These are phyloP conservation scores for Chimonanthus praecox DNA, from an alignment of 164 flowering plant genomes.

Conservation along the genomic window DNA sequence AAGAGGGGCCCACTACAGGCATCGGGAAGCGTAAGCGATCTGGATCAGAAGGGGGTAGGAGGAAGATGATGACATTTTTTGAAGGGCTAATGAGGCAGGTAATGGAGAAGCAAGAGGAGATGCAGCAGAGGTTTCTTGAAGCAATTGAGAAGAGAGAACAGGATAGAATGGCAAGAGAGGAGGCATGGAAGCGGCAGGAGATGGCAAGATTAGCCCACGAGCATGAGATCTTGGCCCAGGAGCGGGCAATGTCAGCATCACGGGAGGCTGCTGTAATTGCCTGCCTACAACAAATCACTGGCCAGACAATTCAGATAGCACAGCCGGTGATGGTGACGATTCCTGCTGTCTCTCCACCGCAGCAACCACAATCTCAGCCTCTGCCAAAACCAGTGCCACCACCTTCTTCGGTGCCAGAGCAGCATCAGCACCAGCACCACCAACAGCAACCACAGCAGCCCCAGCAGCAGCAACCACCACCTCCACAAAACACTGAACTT, in stretches of 20 bases:
- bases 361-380: slow-evolving; percentile 6
- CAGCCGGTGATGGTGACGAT: slow-evolving; percentile 3
- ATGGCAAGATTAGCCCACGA: slow-evolving; percentile 47
- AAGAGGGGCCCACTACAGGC: slow-evolving; percentile 8
- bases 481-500: slow-evolving; percentile 5
- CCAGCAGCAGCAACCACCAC: slow-evolving; percentile 16
- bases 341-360: slow-evolving; percentile 13
- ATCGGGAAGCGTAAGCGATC: slow-evolving; percentile 36
- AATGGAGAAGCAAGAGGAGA: slow-evolving; percentile 63
- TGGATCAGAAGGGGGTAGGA: slow-evolving; percentile 13
- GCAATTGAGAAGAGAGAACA: slow-evolving; percentile 70
- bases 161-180: slow-evolving; percentile 64
- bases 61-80: slow-evolving; percentile 53
- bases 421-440: slow-evolving; percentile 15
- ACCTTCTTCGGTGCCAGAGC: slow-evolving; percentile 10
- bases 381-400: slow-evolving; percentile 1
- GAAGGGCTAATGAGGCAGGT: slow-evolving; percentile 63
- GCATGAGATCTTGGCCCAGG: slow-evolving; percentile 60
- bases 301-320: slow-evolving; percentile 37
- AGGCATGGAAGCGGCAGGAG: slow-evolving; percentile 79
- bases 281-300: slow-evolving; percentile 59
- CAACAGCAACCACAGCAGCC: slow-evolving; percentile 8
- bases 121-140: slow-evolving; percentile 63
- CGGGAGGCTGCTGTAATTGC: slow-evolving; percentile 62
- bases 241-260: slow-evolving; percentile 54